These are phyloP conservation scores for Beauveria scarabaeidicola DNA, from an alignment of 2,329 filamentous ascomycete genomes.

Conservation along the genomic window DNA sequence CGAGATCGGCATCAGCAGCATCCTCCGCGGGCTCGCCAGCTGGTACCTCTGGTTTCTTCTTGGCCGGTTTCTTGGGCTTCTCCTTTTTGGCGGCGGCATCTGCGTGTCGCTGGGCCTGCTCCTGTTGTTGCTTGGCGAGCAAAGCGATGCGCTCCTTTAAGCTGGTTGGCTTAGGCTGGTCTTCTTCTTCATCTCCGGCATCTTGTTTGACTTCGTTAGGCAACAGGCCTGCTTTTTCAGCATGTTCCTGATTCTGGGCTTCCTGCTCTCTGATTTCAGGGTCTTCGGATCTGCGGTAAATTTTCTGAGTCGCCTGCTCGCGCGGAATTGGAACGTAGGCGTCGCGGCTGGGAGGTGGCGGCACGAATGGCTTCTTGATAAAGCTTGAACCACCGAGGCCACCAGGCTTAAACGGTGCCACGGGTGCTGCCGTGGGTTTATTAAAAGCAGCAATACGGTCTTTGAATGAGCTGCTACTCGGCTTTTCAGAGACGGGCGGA, in stretches of 20 bases:
- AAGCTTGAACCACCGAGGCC: constrained; percentile 59
- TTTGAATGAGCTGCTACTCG: constrained; percentile 68
- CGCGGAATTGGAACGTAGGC: constrained; percentile 74
- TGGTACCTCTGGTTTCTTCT: constrained; percentile 52
- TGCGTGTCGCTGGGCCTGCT: constrained; percentile 75
- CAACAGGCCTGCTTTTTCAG: constrained; percentile 58
- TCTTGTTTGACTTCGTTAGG: constrained; percentile 30
- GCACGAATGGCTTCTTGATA: constrained; percentile 94
- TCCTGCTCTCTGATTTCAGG: constrained; percentile 60
- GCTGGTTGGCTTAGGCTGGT: constrained; percentile 84
- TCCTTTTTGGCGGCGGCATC: constrained; percentile 75
- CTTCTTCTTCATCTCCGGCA: constrained; percentile 54
- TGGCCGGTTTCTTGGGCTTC: constrained; percentile 70
- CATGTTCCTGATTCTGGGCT: constrained; percentile 56
- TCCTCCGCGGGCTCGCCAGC: constrained; percentile 19
- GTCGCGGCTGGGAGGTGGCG: constrained; percentile 86
- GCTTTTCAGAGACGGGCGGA: constrained; percentile 66
- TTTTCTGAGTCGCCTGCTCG: constrained; percentile 61
- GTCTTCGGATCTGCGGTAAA: constrained; percentile 84
- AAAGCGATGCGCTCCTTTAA: constrained; percentile 93
- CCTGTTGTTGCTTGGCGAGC: constrained; percentile 86
- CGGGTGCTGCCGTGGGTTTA: constrained; percentile 72
- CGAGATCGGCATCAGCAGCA: constrained; percentile 20
- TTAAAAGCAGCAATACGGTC: constrained; percentile 98
- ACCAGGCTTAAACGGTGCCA: constrained; percentile 81